phyloP scores from a whole-genome alignment of 192 early-diverging fungal genomes.

The Neocallimastix lanati region DNA sequence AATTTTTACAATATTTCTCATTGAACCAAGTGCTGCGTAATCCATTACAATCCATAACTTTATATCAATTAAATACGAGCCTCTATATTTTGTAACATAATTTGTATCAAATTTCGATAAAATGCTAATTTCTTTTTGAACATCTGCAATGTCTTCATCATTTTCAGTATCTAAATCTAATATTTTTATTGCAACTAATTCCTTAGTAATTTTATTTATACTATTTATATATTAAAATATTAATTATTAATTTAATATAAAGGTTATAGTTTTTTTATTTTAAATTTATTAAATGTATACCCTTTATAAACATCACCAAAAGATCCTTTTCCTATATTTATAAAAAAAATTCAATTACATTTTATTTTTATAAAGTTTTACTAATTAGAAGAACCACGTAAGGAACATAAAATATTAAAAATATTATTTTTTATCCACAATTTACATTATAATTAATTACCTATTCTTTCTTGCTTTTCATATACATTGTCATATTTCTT shows the following conservation, averaged over 20 bases:
- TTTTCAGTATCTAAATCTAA: constrained; percentile 90
- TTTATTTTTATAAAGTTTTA: no score
- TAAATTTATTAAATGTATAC: background rate
- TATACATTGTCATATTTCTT: no score
- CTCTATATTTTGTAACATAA: constrained; percentile 87
- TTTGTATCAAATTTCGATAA: constrained; percentile 73
- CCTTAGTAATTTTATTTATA: constrained; percentile 49
- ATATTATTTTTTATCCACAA: no score
- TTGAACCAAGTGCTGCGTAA: constrained; percentile 84
- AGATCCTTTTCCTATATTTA: background rate
- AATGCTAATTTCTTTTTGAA: constrained; percentile 81
- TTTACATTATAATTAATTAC: no score
- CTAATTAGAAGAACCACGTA: no score
- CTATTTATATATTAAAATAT: constrained; percentile 16
- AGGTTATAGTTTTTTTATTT: no score
- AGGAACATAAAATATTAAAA: no score
- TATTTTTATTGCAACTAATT: constrained; percentile 90
- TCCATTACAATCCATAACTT: constrained; percentile 99
- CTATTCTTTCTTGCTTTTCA: no score
- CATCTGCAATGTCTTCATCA: constrained; percentile 81
- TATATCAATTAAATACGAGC: constrained; percentile 68
- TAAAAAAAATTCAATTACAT: no score
- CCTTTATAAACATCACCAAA: background rate
- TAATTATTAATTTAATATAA: no score
- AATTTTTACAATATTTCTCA: constrained; percentile 55